Conservation (phyloP, 1,284 basidiomycete genomes). For the Ustilago tritici region DNA sequence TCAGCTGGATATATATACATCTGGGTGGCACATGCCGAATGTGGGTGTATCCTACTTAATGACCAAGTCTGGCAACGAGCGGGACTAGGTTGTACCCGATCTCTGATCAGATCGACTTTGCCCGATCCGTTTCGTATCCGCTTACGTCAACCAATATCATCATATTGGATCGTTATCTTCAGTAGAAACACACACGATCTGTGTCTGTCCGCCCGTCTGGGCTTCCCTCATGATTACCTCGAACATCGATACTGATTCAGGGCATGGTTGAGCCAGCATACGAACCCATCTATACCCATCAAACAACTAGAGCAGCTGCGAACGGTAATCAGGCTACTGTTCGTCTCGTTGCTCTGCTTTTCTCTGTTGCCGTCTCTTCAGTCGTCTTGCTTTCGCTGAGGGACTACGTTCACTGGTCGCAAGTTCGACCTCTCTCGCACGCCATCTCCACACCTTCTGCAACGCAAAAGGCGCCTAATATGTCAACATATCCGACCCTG, state of each 20-base stretch:
- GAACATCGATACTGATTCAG: background rate
- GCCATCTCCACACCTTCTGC: background rate
- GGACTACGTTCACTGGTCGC: slow-evolving; percentile 30
- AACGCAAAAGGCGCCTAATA: background rate
- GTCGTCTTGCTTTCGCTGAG: slow-evolving; percentile 36
- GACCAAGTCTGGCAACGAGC: too few species aligned
- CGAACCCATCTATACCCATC: slow-evolving; percentile 36
- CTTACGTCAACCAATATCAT: too few species aligned
- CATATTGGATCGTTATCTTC: background rate
- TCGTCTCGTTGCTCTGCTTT: slow-evolving; percentile 30
- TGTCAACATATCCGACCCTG: background rate
- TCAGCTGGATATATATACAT: too few species aligned
- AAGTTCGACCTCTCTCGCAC: slow-evolving; percentile 10
- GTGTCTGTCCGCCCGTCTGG: background rate
- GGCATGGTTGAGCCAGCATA: slow-evolving; percentile 34
- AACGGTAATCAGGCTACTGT: slow-evolving; percentile 28
- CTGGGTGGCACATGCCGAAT: too few species aligned
- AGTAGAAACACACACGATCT: background rate
- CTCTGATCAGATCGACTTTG: too few species aligned
- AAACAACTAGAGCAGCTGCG: slow-evolving; percentile 23
- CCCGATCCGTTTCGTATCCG: too few species aligned
- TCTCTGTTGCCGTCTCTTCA: slow-evolving; percentile 33
- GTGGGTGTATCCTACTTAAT: too few species aligned
- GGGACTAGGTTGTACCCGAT: too few species aligned
- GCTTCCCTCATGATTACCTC: background rate